Evolutionary conservation across 208 protist genomes (phyloP).

Genomic region (Acanthamoeba sp.): DNA sequence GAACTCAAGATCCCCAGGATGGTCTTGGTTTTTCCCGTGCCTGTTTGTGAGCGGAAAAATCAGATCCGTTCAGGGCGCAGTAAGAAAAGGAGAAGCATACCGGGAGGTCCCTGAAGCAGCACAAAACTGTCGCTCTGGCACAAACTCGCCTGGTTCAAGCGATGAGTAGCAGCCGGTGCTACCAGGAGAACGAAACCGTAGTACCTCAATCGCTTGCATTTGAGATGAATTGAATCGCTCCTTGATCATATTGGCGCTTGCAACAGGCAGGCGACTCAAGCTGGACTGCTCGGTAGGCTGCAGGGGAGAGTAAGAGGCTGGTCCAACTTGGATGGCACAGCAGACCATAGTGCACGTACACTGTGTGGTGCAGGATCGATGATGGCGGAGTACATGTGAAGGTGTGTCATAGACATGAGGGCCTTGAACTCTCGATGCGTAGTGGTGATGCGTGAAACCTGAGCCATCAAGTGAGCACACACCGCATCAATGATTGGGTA

Average conservation of each 20-base stretch:
- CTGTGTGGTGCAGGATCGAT: not conserved
- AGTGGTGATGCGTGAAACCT: slow-evolving; percentile 39
- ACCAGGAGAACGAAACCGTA: not conserved
- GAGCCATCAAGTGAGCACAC: not conserved
- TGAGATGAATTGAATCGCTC: slow-evolving; percentile 65
- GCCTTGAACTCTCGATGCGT: slow-evolving; percentile 51
- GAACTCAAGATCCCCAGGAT: slow-evolving; percentile 87
- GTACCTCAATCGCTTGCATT: slow-evolving; percentile 58
- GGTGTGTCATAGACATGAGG: not conserved
- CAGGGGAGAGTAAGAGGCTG: not conserved
- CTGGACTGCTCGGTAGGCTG: not conserved
- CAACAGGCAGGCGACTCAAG: not conserved
- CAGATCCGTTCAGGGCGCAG: not conserved
- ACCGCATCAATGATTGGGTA: not conserved
- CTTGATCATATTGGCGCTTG: slow-evolving; percentile 15
- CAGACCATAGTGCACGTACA: not conserved
- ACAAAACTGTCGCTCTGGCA: slow-evolving; percentile 66
- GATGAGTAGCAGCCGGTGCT: not conserved
- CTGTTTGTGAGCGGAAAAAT: not conserved
- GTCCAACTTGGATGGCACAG: not conserved
- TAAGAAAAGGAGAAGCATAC: slow-evolving; percentile 27
- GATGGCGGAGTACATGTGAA: slow-evolving; percentile 29
- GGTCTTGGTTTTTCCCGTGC: slow-evolving; percentile 90
- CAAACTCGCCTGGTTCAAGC: not conserved
- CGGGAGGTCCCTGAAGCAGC: slow-evolving; percentile 87